A percentile compares a stretch with the other conserved stretches of the same genome.
Conservation (phyloP, 1,139 yeast genomes). For the Arxiozyma telluris region DNA sequence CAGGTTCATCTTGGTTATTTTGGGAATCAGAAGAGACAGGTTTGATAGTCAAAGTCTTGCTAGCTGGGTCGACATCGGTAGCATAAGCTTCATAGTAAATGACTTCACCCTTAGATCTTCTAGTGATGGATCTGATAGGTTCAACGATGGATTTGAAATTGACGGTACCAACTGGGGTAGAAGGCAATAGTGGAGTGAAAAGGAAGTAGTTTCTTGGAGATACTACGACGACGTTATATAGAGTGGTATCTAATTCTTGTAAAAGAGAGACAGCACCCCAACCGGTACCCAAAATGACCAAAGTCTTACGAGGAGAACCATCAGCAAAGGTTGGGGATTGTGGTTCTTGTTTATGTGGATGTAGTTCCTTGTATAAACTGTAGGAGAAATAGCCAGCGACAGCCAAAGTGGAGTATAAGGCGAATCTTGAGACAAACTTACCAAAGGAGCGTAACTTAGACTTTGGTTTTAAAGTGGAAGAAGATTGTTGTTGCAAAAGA, state of each 20-base stretch:
- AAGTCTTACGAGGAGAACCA: constrained; percentile 76
- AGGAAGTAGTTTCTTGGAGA: constrained; percentile 93
- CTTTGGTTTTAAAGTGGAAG: background rate
- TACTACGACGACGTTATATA: constrained; percentile 80
- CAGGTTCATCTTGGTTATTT: constrained; percentile 6
- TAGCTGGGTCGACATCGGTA: constrained; percentile 63
- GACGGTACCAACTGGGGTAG: constrained; percentile 89
- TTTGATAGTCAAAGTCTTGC: constrained; percentile 53
- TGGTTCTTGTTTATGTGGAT: constrained; percentile 50
- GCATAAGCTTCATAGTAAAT: constrained; percentile 89
- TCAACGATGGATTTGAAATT: constrained; percentile 85
- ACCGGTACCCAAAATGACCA: constrained; percentile 86
- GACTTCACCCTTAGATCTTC: constrained; percentile 69
- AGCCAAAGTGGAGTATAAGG: constrained; percentile 19
- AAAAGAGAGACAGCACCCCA: constrained; percentile 86
- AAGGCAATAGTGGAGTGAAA: constrained; percentile 88
- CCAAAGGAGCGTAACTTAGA: constrained; percentile 5
- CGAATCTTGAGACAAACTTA: constrained; percentile 5
- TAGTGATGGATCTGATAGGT: constrained; percentile 68
- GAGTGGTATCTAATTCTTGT: constrained; percentile 75
- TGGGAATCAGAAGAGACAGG: constrained; percentile 14
- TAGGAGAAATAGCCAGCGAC: constrained; percentile 45
- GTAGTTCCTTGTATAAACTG: constrained; percentile 51
- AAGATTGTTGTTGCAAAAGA: background rate
- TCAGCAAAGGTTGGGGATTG: constrained; percentile 51